A percentile compares a stretch with the other conserved stretches of the same genome.
phyloP scores from a whole-genome alignment of 768 basidiomycete genomes.

The Lentinula guzmanii region DNA sequence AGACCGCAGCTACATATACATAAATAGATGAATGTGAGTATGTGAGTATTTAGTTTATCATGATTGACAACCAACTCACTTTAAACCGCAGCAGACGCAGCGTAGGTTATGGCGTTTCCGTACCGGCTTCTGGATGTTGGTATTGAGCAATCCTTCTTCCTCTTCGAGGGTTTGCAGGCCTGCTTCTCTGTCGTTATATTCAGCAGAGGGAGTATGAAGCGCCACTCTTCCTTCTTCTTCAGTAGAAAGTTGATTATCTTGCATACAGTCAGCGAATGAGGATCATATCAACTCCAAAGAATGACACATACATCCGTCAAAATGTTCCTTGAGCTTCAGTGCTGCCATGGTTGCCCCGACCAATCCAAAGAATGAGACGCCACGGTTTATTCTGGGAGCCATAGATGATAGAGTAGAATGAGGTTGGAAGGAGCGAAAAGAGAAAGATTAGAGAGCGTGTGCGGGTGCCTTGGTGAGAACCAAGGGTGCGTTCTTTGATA shows the following conservation, averaged over 20 bases:
- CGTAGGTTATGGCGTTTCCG: constrained; percentile 28
- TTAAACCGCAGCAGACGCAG: constrained; percentile 46
- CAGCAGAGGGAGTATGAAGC: constrained; percentile 17
- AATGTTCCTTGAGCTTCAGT: constrained; percentile 41
- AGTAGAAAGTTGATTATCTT: constrained; percentile 36
- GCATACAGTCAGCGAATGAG: neutral
- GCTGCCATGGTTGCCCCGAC: constrained; percentile 38
- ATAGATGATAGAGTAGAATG: constrained; percentile 3
- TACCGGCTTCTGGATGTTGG: constrained; percentile 20
- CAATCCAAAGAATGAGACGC: constrained; percentile 31
- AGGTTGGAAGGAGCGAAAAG: neutral
- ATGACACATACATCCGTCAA: constrained; percentile 36
- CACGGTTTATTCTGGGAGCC: neutral
- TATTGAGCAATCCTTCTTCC: constrained; percentile 25
- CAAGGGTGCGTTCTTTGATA: neutral
- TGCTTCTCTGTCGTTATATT: constrained; percentile 13
- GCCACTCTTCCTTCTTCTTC: constrained; percentile 36
- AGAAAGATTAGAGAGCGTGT: neutral
- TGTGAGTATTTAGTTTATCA: neutral
- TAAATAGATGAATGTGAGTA: neutral
- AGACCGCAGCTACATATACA: constrained; percentile 34
- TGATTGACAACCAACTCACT: constrained; percentile 25
- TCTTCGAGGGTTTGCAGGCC: constrained; percentile 17
- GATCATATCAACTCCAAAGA: neutral
- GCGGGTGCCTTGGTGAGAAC: neutral